Conservation (phyloP, 345 rosid species). For the Heritiera fomes region DNA sequence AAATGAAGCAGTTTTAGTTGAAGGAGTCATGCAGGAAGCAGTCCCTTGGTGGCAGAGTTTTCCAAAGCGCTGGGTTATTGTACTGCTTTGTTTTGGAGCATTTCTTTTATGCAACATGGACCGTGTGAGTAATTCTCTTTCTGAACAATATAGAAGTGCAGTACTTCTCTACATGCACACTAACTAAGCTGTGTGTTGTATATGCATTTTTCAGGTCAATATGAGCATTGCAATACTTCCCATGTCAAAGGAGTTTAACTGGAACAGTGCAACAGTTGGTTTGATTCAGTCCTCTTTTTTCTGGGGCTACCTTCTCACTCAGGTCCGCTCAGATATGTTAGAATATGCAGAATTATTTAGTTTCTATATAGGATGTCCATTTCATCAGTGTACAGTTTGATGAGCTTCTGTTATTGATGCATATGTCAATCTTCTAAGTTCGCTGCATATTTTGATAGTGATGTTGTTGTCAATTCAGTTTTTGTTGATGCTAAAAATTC, state of each 20-base stretch:
- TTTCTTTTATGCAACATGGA: slow-evolving; percentile 97
- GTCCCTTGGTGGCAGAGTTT: slow-evolving; percentile 80
- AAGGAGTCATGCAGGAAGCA: slow-evolving; percentile 45
- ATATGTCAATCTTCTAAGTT: not conserved
- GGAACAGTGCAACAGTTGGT: slow-evolving; percentile 98
- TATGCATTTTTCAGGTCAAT: slow-evolving; percentile 62
- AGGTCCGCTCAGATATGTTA: slow-evolving; percentile 47
- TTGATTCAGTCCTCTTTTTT: slow-evolving; percentile 96
- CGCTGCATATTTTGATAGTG: not conserved
- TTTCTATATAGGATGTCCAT: not conserved
- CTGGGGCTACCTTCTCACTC: slow-evolving; percentile 98
- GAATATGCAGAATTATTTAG: slow-evolving; percentile 7
- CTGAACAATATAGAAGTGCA: not conserved
- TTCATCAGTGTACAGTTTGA: not conserved
- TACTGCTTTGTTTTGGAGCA: slow-evolving; percentile 76
- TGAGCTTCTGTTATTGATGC: not conserved
- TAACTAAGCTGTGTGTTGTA: slow-evolving; percentile 19
- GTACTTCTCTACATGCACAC: slow-evolving; percentile 17
- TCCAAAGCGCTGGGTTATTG: slow-evolving; percentile 89
- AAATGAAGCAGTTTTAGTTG: slow-evolving; percentile 54
- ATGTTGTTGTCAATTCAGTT: not conserved
- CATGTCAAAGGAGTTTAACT: slow-evolving; percentile 88
- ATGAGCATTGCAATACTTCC: slow-evolving; percentile 99
- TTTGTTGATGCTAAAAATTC: slow-evolving; percentile 1
- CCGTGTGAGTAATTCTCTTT: slow-evolving; percentile 56